Percentiles rank a stretch among this genome's conserved stretches.
Evolutionary conservation across 169 alveolate species (phyloP).

Genomic region (Plasmodium inui): DNA sequence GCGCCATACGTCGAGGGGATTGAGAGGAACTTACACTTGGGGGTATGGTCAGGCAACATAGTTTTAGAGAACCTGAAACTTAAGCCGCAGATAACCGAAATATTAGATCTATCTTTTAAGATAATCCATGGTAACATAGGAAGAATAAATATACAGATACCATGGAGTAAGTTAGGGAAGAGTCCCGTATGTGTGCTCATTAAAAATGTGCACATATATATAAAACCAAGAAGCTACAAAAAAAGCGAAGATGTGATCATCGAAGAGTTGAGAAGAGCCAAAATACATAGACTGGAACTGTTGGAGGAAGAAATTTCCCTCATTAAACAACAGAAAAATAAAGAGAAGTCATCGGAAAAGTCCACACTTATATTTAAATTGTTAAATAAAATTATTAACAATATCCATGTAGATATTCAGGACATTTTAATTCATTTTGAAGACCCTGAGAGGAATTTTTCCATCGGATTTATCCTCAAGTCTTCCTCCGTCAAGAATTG

Average conservation of each 20-base stretch:
- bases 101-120: conserved; percentile 70
- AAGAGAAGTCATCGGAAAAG: conserved; percentile 72
- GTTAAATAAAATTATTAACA: conserved; percentile 86
- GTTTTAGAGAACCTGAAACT: conserved; percentile 84
- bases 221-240: conserved; percentile 80
- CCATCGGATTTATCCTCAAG: conserved; percentile 82
- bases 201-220: conserved; percentile 83
- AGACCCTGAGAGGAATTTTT: conserved; percentile 80
- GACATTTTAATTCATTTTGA: conserved; percentile 86
- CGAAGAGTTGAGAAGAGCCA: conserved; percentile 78
- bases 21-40: conserved; percentile 87
- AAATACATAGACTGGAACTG: conserved; percentile 78
- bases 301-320: conserved; percentile 79
- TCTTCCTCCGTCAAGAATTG: conserved; percentile 80
- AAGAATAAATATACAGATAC: conserved; percentile 84
- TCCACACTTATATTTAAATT: conserved; percentile 86
- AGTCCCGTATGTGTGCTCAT: conserved; percentile 86
- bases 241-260: conserved; percentile 84
- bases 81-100: conserved; percentile 87
- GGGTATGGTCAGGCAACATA: conserved; percentile 91
- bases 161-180: conserved; percentile 88
- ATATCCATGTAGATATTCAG: conserved; percentile 85
- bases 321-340: conserved; percentile 70
- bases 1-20: conserved; percentile 91
- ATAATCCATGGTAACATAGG: conserved; percentile 86